Percentiles rank a stretch among this genome's conserved stretches.
These are phyloP conservation scores for Cyberlindnera samutprakarnensis DNA, from an alignment of 805 yeast genomes.

Conservation along the genomic window DNA sequence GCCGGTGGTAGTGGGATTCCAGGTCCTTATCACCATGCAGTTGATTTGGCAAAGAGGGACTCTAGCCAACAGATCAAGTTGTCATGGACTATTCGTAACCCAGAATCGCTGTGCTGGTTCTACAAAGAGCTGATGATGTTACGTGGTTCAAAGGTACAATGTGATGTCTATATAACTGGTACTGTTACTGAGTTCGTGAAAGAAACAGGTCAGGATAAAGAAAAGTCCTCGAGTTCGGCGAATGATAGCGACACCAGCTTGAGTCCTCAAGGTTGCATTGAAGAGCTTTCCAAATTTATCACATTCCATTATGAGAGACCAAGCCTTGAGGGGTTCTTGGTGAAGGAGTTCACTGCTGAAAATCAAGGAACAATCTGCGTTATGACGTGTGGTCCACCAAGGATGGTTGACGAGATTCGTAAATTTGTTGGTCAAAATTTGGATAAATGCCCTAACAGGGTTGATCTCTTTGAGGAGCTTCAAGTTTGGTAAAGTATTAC, in stretches of 20 bases:
- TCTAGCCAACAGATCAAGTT: slow-evolving; percentile 33
- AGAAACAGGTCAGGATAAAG: neutral
- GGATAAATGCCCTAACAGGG: slow-evolving; percentile 35
- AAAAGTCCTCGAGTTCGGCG: neutral
- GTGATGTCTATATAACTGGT: slow-evolving; percentile 33
- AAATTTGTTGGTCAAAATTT: slow-evolving; percentile 34
- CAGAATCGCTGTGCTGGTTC: slow-evolving; percentile 45
- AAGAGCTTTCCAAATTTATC: slow-evolving; percentile 6
- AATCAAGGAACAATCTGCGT: slow-evolving; percentile 34
- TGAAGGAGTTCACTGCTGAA: slow-evolving; percentile 25
- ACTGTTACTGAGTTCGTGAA: neutral
- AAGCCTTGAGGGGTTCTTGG: slow-evolving; percentile 30
- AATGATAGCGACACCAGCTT: neutral
- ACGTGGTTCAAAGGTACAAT: slow-evolving; percentile 30
- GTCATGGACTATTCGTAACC: slow-evolving; percentile 57
- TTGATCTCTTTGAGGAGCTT: slow-evolving; percentile 67
- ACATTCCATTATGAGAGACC: slow-evolving; percentile 39
- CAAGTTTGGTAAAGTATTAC: slow-evolving; percentile 36
- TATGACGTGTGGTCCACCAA: slow-evolving; percentile 54
- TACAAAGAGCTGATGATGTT: slow-evolving; percentile 15
- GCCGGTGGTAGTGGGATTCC: slow-evolving; percentile 51
- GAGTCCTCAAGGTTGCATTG: neutral
- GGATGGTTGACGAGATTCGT: slow-evolving; percentile 50
- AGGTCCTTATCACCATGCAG: slow-evolving; percentile 37
- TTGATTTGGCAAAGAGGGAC: slow-evolving; percentile 19